These are phyloP conservation scores for Kodamaea arcana DNA, from an alignment of 1,139 yeast genomes.

Conservation along the genomic window DNA sequence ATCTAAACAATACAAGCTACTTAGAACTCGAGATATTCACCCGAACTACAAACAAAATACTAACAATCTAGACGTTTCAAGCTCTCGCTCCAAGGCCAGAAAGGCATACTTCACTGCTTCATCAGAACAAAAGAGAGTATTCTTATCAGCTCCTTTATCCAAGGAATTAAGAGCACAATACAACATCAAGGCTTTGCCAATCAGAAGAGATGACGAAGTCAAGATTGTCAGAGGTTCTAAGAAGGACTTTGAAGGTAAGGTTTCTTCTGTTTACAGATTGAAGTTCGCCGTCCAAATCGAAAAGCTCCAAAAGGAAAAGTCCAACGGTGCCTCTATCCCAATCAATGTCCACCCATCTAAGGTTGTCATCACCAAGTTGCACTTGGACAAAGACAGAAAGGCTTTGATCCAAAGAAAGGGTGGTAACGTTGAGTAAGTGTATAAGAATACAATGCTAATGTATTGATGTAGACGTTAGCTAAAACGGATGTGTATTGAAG, in stretches of 20 bases:
- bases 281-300: constrained; percentile 95
- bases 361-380: constrained; percentile 97
- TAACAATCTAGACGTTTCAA: constrained; percentile 80
- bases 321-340: constrained; percentile 97
- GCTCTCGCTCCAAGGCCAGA: constrained; percentile 99
- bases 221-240: constrained; percentile 96
- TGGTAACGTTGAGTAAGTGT: constrained; percentile 44
- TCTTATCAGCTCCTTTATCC: constrained; percentile 98
- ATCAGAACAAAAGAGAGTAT: constrained; percentile 90
- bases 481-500: too few relatives aligned
- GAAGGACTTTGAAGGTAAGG: constrained; percentile 99
- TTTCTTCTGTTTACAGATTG: constrained; percentile 98
- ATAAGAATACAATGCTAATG: constrained; percentile 1
- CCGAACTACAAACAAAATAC: constrained; percentile 24
- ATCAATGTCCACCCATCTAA: constrained; percentile 98
- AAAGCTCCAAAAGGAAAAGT: constrained; percentile 96
- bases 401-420: constrained; percentile 93
- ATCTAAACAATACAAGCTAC: too few relatives aligned
- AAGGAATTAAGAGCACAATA: constrained; percentile 98
- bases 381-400: constrained; percentile 99
- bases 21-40: neutral
- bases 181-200: constrained; percentile 94
- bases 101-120: constrained; percentile 99
- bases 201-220: constrained; percentile 98
- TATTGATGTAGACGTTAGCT: neutral